Evolutionary conservation across 2,329 filamentous ascomycete genomes (phyloP), one percentile per base, ranked within the genome.

Genomic region (Fusarium subglutinans): DNA sequence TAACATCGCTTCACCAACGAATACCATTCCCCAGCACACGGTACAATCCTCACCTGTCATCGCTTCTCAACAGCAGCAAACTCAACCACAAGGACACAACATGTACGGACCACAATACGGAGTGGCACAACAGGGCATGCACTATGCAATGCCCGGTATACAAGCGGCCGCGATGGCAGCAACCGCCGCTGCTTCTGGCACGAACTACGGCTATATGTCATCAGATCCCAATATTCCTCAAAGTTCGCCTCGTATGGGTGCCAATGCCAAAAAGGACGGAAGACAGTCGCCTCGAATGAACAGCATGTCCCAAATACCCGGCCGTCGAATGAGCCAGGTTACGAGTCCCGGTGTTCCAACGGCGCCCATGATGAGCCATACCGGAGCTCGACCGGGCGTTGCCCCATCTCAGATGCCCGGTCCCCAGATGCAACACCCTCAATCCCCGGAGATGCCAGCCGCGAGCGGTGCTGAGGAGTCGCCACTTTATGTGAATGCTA

Each of bases 401-500:
- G 83, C 84, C 15, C 87, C 90, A 69, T 90, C 91, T 35, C 87
- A 90, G 53, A 90, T 91, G 85, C 83, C 88, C 15, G 85, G 90
- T 15, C 87, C 89, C 14, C 92, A 92, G 72, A 91, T 92, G 83
- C 90, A 90, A 67, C 89, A 90, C 51, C 89, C 90, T 8, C 91
- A 94, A 72, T 96, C 94, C 2, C 94, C 94, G 13, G 95, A 98
- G 80, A 90, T 96, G 78, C 89, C 93, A 3, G 86, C 92, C 7
- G 87, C 88, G 20, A 89, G 89, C 22, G 89, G 89, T 20, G 91
- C 91, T 8, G 96, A 98, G 81, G 96, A 99, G 80, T 96, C 96
- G 1, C 96, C 96, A 1, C 86, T 99, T 2, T 99, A 99, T 78
- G 96, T 99, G 79, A 99, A 99, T 79, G 96, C 96, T 10, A 99